Base-by-base conservation (phyloP, 2,329 filamentous ascomycete genomes). In the Cladosporium sp. region DNA sequence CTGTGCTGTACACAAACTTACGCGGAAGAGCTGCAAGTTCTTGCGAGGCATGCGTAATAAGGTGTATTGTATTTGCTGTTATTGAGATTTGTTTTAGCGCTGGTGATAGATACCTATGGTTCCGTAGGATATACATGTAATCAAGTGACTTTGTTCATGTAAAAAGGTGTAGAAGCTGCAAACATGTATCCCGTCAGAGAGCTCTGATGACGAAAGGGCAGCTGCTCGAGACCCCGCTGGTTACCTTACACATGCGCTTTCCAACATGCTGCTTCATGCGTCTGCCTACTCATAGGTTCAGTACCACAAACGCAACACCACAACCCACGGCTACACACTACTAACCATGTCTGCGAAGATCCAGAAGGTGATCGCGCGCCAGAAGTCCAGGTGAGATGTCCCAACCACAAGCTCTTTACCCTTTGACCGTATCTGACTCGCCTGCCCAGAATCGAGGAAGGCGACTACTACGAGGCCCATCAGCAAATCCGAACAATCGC, bases 401-500 rank as follows among this genome's bases (percentile, higher is more conserved):
- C n/a, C 40, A 23, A 46, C 40, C n/a, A 46, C 40, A 21, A 46
- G 40, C 40, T 46, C n/a, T 46, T 21, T 46, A 46, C 40, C n/a
- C 40, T 46, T 46, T 46, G n/a, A 46, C 40, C 40, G 40, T n/a
- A 46, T 46, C 21, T 46, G 33, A 67, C 58, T 65, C 44, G 37
- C 16, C 50, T 53, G 37, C 31, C 72, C 74, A 91, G 92, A 79
- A 97, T 97, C 79, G 84, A 88, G 71, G 92, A 96, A 79, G 94
- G 93, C 74, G 90, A 95, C 77, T 97, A 88, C 85, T 99, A 99
- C 83, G 95, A 99, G 85, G 95, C 95, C 66, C 94, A 98, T 81
- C 95, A 99, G 80, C 95, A 99, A 83, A 92, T 97, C 71, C 92
- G 95, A 69, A 93, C 97, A 64, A 94, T 97, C 72, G 93, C 93